Evolutionary conservation across 805 yeast species (phyloP).

Genomic region (Suhomyces kilbournensis): DNA sequence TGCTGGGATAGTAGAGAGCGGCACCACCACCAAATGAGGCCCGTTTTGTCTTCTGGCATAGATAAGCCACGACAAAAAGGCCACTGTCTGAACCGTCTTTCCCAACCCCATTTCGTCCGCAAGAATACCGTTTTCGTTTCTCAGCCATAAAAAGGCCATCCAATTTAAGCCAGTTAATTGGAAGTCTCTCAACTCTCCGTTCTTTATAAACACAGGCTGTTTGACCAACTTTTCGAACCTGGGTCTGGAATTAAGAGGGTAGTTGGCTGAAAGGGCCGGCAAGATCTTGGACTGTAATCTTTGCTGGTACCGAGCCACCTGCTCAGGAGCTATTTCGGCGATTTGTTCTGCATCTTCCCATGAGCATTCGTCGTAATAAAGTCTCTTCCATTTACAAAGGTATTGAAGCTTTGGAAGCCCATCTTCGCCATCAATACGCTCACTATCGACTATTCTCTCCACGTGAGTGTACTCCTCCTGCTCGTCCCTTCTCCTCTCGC

Average conservation of each 20-base stretch:
- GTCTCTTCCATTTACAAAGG: conserved; percentile 88
- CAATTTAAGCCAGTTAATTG: conserved; percentile 97
- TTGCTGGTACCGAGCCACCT: conserved; percentile 78
- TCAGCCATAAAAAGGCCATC: conserved; percentile 99
- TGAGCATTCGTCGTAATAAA: conserved; percentile 92
- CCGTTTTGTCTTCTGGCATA: conserved; percentile 97
- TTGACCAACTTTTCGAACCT: conserved; percentile 78
- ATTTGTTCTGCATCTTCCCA: conserved; percentile 94
- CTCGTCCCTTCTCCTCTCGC: conserved; percentile 80
- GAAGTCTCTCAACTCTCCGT: conserved; percentile 92
- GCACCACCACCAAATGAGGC: conserved; percentile 95
- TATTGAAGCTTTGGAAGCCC: conserved; percentile 73
- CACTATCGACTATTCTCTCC: conserved; percentile 86
- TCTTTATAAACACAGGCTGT: conserved; percentile 88
- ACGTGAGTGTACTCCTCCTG: conserved; percentile 79
- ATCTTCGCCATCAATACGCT: conserved; percentile 62
- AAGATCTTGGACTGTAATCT: conserved; percentile 79
- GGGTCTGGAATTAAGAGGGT: conserved; percentile 71
- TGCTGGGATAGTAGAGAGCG: conserved; percentile 92
- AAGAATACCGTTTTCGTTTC: conserved; percentile 93
- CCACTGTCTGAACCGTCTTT: conserved; percentile 94
- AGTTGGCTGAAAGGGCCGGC: conserved; percentile 76
- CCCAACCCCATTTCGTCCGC: conserved; percentile 99
- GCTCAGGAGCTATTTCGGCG: conserved; percentile 77
- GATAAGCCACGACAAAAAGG: conserved; percentile 90